Evolutionary conservation across 2,329 filamentous ascomycete species (phyloP).

Genomic region (Thielaviopsis punctulata): DNA sequence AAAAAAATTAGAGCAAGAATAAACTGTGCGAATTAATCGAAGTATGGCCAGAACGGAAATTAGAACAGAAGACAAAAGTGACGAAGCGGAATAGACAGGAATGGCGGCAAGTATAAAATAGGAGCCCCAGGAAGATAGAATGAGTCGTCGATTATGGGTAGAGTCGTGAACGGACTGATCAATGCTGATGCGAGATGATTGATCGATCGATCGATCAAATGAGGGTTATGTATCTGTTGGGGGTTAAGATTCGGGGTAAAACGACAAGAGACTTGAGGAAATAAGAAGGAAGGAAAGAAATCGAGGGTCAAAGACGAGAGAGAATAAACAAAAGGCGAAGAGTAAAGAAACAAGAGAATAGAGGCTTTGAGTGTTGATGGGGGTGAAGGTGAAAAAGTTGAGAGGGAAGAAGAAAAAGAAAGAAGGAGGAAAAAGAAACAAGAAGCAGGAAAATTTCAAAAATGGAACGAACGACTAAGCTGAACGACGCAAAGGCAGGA

Average conservation of each 20-base stretch:
- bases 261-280: neutral
- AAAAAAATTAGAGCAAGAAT: neutral
- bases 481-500: neutral
- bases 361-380: slow-evolving; percentile 6
- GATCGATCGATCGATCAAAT: neutral
- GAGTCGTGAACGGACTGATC: neutral
- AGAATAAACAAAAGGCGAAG: no score
- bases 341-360: slow-evolving; percentile 14
- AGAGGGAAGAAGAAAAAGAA: slow-evolving; percentile 5
- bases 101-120: no score
- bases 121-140: neutral
- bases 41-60: neutral
- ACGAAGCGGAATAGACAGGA: neutral
- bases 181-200: neutral
- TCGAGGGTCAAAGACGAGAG: no score
- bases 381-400: neutral
- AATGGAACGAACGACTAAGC: neutral
- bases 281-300: neutral
- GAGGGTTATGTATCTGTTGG: neutral
- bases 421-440: neutral
- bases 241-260: neutral
- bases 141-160: neutral
- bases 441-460: neutral
- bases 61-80: neutral
- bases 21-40: neutral